Percentiles rank a stretch among this genome's conserved stretches.
phyloP scores from a whole-genome alignment of 2,329 filamentous ascomycete genomes.

The Diaporthe ampelina region DNA sequence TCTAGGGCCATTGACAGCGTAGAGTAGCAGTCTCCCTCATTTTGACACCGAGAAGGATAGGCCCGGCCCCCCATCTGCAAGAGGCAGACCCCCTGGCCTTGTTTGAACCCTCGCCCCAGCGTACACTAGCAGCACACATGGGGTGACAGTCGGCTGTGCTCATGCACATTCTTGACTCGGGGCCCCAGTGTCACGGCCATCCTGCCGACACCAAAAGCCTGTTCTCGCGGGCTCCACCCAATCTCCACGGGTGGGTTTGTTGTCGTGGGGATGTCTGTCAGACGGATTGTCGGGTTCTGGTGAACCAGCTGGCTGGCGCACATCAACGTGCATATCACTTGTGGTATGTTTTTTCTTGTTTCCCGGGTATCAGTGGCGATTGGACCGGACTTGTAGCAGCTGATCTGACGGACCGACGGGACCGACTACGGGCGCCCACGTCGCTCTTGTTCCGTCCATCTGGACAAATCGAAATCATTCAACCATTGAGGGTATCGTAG shows the following conservation, averaged over 20 bases:
- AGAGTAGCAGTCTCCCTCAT: not conserved
- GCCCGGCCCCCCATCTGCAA: not conserved
- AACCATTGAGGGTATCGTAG: conserved; percentile 34
- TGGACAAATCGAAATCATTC: not conserved
- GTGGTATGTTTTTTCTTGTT: not conserved
- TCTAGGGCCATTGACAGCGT: not conserved
- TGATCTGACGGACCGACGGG: not conserved
- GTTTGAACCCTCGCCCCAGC: not conserved
- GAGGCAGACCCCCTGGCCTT: not conserved
- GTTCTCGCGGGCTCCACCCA: conserved; percentile 8
- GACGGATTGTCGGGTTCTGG: not conserved
- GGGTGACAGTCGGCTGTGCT: conserved; percentile 20
- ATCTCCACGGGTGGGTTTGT: conserved; percentile 29
- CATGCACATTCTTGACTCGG: conserved; percentile 25
- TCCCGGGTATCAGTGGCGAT: not conserved
- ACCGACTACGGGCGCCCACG: too few relatives aligned
- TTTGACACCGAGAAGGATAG: not conserved
- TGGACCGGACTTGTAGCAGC: not conserved
- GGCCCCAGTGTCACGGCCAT: not conserved
- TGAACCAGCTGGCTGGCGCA: not conserved
- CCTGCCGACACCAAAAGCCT: conserved; percentile 11
- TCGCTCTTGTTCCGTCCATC: not conserved
- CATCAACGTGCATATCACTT: not conserved
- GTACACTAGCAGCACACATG: conserved; percentile 6
- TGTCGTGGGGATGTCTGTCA: conserved; percentile 12